These are phyloP conservation scores for Gelatoporia subvermispora DNA, from an alignment of 768 basidiomycete genomes.

Conservation along the genomic window DNA sequence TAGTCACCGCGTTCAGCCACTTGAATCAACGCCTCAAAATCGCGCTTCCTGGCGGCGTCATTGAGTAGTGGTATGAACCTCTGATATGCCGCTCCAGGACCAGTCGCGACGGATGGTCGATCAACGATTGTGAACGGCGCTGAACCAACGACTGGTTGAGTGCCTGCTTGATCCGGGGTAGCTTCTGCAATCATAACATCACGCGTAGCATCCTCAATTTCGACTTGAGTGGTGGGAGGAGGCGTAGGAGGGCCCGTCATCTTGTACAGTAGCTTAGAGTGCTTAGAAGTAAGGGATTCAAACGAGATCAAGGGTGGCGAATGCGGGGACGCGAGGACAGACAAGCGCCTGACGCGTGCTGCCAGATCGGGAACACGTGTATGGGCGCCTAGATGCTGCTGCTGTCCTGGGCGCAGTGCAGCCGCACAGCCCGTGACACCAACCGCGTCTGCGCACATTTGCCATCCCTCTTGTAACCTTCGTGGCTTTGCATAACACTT, in stretches of 20 bases:
- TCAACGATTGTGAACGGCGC: no score
- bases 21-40: slow-evolving; percentile 38
- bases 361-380: no score
- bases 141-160: neutral
- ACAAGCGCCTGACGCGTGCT: no score
- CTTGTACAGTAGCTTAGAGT: neutral
- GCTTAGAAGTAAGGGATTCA: neutral
- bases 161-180: neutral
- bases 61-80: slow-evolving; percentile 39
- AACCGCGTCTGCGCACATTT: no score
- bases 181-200: neutral
- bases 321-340: no score
- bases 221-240: slow-evolving; percentile 51
- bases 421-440: no score
- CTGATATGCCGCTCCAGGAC: slow-evolving; percentile 29
- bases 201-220: slow-evolving; percentile 49
- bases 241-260: slow-evolving; percentile 67
- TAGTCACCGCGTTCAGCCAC: slow-evolving; percentile 50
- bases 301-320: no score
- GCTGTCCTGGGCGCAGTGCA: no score
- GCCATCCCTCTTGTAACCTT: no score
- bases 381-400: no score
- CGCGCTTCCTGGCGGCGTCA: slow-evolving; percentile 39
- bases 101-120: neutral
- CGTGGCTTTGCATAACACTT: no score